Conservation (phyloP, 306 rosid genomes). For the Casuarina glauca region DNA sequence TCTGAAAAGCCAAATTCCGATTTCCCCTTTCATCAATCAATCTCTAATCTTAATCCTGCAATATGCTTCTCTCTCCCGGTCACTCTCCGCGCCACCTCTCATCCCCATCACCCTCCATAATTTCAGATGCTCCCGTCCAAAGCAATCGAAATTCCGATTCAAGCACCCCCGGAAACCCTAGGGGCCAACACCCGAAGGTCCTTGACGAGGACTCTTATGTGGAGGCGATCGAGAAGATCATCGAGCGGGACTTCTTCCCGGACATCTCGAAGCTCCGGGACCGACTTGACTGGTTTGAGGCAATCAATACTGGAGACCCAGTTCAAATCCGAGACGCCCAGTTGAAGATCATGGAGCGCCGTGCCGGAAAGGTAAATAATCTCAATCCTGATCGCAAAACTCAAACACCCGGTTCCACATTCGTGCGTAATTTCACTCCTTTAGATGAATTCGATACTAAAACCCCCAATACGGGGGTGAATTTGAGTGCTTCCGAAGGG, state of each 20-base stretch:
- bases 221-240: constrained; percentile 83
- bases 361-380: constrained; percentile 52
- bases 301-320: constrained; percentile 75
- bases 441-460: constrained; percentile 67
- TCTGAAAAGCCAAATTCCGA: constrained; percentile 1
- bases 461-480: constrained; percentile 46
- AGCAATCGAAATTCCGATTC: constrained; percentile 33
- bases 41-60: constrained; percentile 9
- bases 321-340: constrained; percentile 88
- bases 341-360: constrained; percentile 89
- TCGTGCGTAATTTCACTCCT: constrained; percentile 68
- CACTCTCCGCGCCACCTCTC: constrained; percentile 88
- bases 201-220: constrained; percentile 90
- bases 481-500: constrained; percentile 17
- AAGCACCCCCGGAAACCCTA: constrained; percentile 28
- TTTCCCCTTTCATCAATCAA: neutral
- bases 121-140: constrained; percentile 30
- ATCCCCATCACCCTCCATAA: constrained; percentile 64
- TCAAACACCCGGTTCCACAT: constrained; percentile 85
- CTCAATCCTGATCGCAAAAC: constrained; percentile 51
- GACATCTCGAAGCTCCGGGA: constrained; percentile 94
- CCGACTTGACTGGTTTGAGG: constrained; percentile 95
- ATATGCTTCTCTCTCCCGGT: constrained; percentile 92
- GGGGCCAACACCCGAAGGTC: constrained; percentile 35
- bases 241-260: constrained; percentile 97